Percentiles rank a stretch among this genome's conserved stretches.
These are phyloP conservation scores for Spiraea crenata DNA, from an alignment of 331 rosid genomes.

Conservation along the genomic window DNA sequence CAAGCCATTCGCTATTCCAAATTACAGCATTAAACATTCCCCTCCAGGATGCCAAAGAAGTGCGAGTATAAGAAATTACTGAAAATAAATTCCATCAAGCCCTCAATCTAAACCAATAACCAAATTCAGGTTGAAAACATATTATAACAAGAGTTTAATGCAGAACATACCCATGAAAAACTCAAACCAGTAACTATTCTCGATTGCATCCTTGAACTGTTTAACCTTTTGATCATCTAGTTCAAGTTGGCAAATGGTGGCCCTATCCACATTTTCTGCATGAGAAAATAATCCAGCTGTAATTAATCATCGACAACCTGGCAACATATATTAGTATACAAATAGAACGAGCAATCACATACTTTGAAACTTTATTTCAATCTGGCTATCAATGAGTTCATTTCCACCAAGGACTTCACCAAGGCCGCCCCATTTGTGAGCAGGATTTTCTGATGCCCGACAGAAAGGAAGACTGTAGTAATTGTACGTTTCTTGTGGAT, in stretches of 20 bases:
- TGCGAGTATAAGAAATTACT: too few relatives aligned
- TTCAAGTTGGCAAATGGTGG: conserved; percentile 55
- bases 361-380: conserved; percentile 75
- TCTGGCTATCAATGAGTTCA: conserved; percentile 87
- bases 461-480: conserved; percentile 96
- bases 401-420: conserved; percentile 99
- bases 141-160: conserved; percentile 6
- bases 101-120: not conserved
- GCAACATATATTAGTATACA: not conserved
- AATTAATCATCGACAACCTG: not conserved
- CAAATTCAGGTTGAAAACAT: not conserved
- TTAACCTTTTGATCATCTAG: conserved; percentile 65
- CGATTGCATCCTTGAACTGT: conserved; percentile 94
- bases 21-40: not conserved
- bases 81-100: too few relatives aligned
- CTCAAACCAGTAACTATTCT: conserved; percentile 93
- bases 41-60: not conserved
- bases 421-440: conserved; percentile 99
- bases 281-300: not conserved
- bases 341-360: conserved; percentile 31
- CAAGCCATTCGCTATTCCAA: not conserved
- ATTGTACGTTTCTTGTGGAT: conserved; percentile 98
- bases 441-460: conserved; percentile 53
- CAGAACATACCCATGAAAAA: conserved; percentile 87
- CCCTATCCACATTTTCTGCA: conserved; percentile 74